phyloP scores from a whole-genome alignment of 495 filamentous ascomycete species.

The Umbilicaria muhlenbergii region DNA sequence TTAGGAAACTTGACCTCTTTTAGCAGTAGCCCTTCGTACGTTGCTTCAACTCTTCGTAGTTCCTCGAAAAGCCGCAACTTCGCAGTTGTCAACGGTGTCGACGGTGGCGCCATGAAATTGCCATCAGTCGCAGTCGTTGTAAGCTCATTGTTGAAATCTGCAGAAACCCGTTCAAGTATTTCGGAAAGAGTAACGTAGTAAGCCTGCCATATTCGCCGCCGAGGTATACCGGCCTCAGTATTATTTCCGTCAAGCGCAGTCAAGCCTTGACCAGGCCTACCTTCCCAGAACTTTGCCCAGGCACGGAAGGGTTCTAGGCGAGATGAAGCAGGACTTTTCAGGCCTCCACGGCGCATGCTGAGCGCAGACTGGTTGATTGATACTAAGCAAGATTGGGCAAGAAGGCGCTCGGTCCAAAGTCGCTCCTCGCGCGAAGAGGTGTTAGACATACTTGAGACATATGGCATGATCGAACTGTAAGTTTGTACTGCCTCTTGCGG shows the following conservation, averaged over 20 bases:
- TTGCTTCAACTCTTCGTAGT: constrained; percentile 54
- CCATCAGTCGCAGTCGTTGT: background rate
- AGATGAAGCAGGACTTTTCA: constrained; percentile 30
- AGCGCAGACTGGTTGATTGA: constrained; percentile 35
- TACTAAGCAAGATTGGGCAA: constrained; percentile 55
- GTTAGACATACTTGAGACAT: constrained; percentile 20
- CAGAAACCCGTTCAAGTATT: constrained; percentile 28
- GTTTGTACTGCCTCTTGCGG: constrained; percentile 42
- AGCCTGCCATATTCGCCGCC: constrained; percentile 55
- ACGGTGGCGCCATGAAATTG: constrained; percentile 7
- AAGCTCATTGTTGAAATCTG: constrained; percentile 13
- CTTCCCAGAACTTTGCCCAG: constrained; percentile 44
- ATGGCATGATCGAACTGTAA: constrained; percentile 45
- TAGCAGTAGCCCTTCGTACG: constrained; percentile 58
- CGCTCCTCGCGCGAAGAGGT: constrained; percentile 38
- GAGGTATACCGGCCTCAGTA: constrained; percentile 15
- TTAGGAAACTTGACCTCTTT: constrained; percentile 67
- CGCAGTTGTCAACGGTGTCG: constrained; percentile 20
- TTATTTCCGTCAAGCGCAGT: constrained; percentile 8
- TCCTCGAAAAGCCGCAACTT: constrained; percentile 54
- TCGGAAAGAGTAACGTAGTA: constrained; percentile 63
- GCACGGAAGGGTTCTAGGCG: constrained; percentile 32
- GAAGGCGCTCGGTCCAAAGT: constrained; percentile 62
- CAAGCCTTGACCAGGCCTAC: constrained; percentile 9
- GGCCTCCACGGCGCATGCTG: constrained; percentile 25